phyloP scores from a whole-genome alignment of 306 rosid species.

The Quercus parvula region DNA sequence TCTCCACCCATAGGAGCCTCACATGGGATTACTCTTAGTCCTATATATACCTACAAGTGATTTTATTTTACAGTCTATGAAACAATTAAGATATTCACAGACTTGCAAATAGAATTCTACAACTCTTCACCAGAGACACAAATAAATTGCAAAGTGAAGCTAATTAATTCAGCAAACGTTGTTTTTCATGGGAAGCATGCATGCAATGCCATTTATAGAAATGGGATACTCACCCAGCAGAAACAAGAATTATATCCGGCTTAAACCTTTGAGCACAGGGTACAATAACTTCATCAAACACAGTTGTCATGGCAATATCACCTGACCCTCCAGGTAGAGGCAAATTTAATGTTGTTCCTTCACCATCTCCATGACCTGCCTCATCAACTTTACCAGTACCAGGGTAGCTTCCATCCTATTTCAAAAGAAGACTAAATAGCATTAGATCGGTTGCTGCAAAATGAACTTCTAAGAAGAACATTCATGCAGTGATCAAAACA shows the following conservation, averaged over 20 bases:
- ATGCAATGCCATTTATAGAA: not conserved
- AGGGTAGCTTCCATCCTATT: constrained; percentile 91
- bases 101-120: not conserved
- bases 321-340: constrained; percentile 98
- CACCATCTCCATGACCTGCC: constrained; percentile 77
- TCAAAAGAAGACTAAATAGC: not conserved
- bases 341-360: constrained; percentile 86
- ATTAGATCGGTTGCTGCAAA: not conserved
- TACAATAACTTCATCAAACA: constrained; percentile 81
- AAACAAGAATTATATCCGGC: constrained; percentile 91
- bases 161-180: not conserved
- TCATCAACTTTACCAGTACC: constrained; percentile 91
- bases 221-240: constrained; percentile 81
- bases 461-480: not conserved
- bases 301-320: constrained; percentile 66
- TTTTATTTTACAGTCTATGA: not conserved
- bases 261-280: constrained; percentile 88
- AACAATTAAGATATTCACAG: not conserved
- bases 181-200: constrained; percentile 6
- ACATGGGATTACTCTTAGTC: not conserved
- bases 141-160: not conserved
- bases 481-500: not conserved
- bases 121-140: not conserved
- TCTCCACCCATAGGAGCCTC: not conserved
- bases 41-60: not conserved